Evolutionary conservation across 2,329 filamentous ascomycete genomes (phyloP).

Genomic region (Aspergillus sp.): DNA sequence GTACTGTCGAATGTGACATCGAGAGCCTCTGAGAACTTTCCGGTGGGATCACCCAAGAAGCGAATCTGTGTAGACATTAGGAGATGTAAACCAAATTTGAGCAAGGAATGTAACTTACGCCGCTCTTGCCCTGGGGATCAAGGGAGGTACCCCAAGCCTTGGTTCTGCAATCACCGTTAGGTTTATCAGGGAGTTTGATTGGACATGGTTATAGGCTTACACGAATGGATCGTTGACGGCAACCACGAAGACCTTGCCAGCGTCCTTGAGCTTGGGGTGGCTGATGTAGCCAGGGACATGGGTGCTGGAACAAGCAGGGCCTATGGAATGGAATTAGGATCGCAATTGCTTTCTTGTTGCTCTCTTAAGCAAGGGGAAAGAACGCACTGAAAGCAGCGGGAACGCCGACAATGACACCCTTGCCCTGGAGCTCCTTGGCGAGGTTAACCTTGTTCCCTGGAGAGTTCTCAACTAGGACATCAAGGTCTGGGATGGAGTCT

Average conservation of each 20-base stretch:
- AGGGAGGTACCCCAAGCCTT: slow-evolving; percentile 82
- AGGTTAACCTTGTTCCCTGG: slow-evolving; percentile 91
- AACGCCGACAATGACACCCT: slow-evolving; percentile 81
- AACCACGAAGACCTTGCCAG: slow-evolving; percentile 84
- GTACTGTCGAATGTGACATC: slow-evolving; percentile 79
- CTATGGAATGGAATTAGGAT: slow-evolving; percentile 28
- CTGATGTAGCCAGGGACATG: slow-evolving; percentile 88
- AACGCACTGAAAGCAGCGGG: slow-evolving; percentile 70
- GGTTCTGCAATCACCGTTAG: slow-evolving; percentile 58
- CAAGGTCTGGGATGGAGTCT: slow-evolving; percentile 73
- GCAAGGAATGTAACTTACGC: slow-evolving; percentile 57
- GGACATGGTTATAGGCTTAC: slow-evolving; percentile 56
- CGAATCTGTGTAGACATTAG: slow-evolving; percentile 63
- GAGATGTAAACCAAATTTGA: neutral
- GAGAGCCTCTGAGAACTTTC: slow-evolving; percentile 76
- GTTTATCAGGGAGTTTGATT: neutral
- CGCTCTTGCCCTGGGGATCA: slow-evolving; percentile 71
- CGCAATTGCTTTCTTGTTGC: neutral
- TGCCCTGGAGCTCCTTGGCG: slow-evolving; percentile 71
- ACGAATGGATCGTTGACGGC: slow-evolving; percentile 95
- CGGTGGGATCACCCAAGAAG: slow-evolving; percentile 80
- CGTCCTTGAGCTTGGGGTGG: slow-evolving; percentile 73
- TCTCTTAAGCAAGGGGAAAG: neutral
- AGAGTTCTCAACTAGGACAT: slow-evolving; percentile 78
- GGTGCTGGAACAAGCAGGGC: slow-evolving; percentile 62